Conservation (phyloP, 2,329 filamentous ascomycete genomes). For the Aspergillus sp. region DNA sequence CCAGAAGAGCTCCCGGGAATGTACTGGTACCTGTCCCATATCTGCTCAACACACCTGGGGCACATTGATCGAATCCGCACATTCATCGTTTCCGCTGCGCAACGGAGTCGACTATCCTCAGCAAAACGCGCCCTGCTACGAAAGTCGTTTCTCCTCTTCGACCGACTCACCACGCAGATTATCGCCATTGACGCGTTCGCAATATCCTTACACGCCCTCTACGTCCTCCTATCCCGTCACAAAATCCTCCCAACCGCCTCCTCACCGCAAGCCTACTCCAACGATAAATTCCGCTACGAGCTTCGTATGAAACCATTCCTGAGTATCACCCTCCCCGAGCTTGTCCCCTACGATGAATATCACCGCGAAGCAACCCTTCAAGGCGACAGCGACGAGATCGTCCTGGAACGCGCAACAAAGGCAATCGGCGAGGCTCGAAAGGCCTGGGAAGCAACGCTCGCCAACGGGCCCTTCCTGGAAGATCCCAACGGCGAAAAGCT, state of each 20-base stretch:
- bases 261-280: slow-evolving; percentile 64
- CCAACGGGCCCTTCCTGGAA: slow-evolving; percentile 42
- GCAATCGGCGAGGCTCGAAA: slow-evolving; percentile 47
- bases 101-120: slow-evolving; percentile 28
- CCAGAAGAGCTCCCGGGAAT: slow-evolving; percentile 82
- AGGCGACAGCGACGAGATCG: slow-evolving; percentile 46
- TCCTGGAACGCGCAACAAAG: slow-evolving; percentile 46
- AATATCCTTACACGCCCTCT: slow-evolving; percentile 62
- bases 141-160: slow-evolving; percentile 56
- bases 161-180: slow-evolving; percentile 67
- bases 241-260: slow-evolving; percentile 54
- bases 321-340: slow-evolving; percentile 67
- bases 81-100: slow-evolving; percentile 56
- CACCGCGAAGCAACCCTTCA: slow-evolving; percentile 47
- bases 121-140: slow-evolving; percentile 39
- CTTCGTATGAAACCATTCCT: slow-evolving; percentile 86
- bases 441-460: slow-evolving; percentile 48
- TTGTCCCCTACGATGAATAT: slow-evolving; percentile 69
- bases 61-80: slow-evolving; percentile 75
- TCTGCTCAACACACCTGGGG: slow-evolving; percentile 69
- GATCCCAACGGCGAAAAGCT: slow-evolving; percentile 15
- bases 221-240: slow-evolving; percentile 67
- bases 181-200: slow-evolving; percentile 63
- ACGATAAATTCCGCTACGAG: slow-evolving; percentile 73
- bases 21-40: slow-evolving; percentile 86